phyloP scores from a whole-genome alignment of 2,329 filamentous ascomycete species.

The Dothistroma septosporum region DNA sequence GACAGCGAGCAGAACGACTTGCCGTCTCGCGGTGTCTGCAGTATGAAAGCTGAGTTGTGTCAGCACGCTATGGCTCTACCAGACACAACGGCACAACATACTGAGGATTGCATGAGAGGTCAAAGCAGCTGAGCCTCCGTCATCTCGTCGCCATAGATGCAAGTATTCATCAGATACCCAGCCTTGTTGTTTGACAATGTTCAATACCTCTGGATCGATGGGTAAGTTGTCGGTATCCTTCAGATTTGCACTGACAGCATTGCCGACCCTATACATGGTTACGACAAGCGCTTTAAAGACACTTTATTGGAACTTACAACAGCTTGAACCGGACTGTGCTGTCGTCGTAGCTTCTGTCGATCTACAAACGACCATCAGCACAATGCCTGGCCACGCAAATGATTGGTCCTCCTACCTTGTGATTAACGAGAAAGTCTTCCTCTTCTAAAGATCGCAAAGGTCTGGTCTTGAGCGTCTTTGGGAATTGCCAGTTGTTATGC shows the following conservation, averaged over 20 bases:
- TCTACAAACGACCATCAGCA: conserved; percentile 16
- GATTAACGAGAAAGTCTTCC: conserved; percentile 33
- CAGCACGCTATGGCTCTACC: neutral
- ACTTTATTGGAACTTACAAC: conserved; percentile 21
- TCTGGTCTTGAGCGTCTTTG: conserved; percentile 27
- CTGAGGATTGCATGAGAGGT: conserved; percentile 32
- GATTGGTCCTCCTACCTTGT: conserved; percentile 24
- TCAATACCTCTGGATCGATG: conserved; percentile 23
- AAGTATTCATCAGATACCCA: conserved; percentile 35
- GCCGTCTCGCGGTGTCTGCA: conserved; percentile 35
- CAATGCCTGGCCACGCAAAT: neutral
- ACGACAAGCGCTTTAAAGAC: neutral
- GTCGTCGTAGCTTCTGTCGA: conserved; percentile 36
- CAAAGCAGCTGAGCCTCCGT: conserved; percentile 32
- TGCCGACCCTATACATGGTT: conserved; percentile 20
- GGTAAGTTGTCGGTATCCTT: conserved; percentile 28
- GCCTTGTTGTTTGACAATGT: conserved; percentile 28
- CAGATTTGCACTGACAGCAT: conserved; percentile 30
- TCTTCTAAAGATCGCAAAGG: conserved; percentile 31
- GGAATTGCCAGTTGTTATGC: conserved; percentile 34
- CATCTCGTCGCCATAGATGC: conserved; percentile 34
- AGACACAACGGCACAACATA: conserved; percentile 8
- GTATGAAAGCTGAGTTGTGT: conserved; percentile 26
- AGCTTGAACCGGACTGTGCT: conserved; percentile 35
- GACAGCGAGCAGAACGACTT: conserved; percentile 34